Base-by-base conservation (phyloP, 495 filamentous ascomycete species). In the Aspergillus bertholletiae region DNA sequence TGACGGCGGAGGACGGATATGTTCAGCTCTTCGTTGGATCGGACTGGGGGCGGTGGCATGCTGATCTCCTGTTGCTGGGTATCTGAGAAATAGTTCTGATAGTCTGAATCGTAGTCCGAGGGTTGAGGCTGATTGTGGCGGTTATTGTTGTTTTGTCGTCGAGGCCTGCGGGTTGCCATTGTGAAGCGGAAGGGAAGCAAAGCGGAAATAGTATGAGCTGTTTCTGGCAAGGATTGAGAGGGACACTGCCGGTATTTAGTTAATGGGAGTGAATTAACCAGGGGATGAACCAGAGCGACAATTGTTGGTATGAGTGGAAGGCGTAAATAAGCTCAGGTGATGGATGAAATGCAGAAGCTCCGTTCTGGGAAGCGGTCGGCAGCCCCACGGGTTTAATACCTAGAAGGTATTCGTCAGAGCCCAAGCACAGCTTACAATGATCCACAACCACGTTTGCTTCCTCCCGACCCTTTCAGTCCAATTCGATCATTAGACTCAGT, bases 11-110 rank as follows among this genome's bases (percentile, higher is more conserved):
- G 74, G 30, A 95, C 91, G 49, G 78, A 72, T 63, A 94, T 77
- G 73, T 96, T 96, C 49, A 96, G 83, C 57, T 92, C 86, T 27
- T 84, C 83, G 71, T 90, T 93, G 55, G 84, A 81, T 56, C 85
- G 86, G 4, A 71, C 64, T 32, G 81, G 78, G 20, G 77, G 76
- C 18, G 74, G 56, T 30, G 65, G 62, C 30, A 58, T 37, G 63
- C 57, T 49, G 56, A 56, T 35, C 15, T 56, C 49, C 46, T 69
- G 27, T 65, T 59, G 57, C 62, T 59, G 54, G 22, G 66, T 64
- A 59, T 77, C 72, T 47, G 80, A 72, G 18, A 56, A 21, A 34
- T 58, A 61, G 47, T 74, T 59, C 53, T 78, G 69, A 52, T 71
- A 70, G 59, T 78, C 78, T 27, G 77, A 82, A 49, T 92, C 88